Evolutionary conservation across 2,329 filamentous ascomycete species (phyloP).

Genomic region (Sclerotinia subarctica): DNA sequence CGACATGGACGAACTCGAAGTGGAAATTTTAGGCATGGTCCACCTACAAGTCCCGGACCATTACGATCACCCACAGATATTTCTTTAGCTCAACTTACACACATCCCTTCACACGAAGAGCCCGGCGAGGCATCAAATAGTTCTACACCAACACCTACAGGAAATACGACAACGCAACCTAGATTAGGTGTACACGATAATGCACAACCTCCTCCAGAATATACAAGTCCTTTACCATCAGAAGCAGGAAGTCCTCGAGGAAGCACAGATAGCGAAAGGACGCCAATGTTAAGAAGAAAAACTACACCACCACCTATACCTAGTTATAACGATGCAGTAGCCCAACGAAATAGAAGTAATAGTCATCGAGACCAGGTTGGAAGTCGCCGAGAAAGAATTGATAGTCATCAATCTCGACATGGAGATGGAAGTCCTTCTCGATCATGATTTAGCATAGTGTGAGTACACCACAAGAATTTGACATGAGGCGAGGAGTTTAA

Average conservation of each 20-base stretch:
- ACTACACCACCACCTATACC: constrained; percentile 39
- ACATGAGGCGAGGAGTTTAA: constrained; percentile 3
- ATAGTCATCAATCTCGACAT: constrained; percentile 27
- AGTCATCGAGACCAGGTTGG: constrained; percentile 27
- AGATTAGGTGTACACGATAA: constrained; percentile 44
- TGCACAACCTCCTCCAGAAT: constrained; percentile 66
- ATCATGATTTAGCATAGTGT: constrained; percentile 23
- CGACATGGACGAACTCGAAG: constrained; percentile 70
- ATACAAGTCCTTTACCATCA: constrained; percentile 63
- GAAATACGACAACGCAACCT: constrained; percentile 25
- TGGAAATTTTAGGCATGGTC: constrained; percentile 69
- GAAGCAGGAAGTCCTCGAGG: constrained; percentile 45
- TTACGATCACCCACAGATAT: constrained; percentile 92
- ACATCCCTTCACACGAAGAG: constrained; percentile 65
- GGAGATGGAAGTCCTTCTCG: constrained; percentile 20
- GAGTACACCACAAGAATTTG: not conserved
- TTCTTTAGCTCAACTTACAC: constrained; percentile 81
- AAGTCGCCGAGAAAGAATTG: constrained; percentile 24
- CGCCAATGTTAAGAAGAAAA: constrained; percentile 46
- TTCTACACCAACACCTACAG: constrained; percentile 33
- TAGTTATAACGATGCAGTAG: constrained; percentile 39
- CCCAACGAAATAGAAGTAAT: constrained; percentile 31
- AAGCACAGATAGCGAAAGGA: constrained; percentile 52
- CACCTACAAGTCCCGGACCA: constrained; percentile 83
- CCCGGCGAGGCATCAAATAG: constrained; percentile 49